Percentiles rank a stretch among this genome's conserved stretches.
These are phyloP conservation scores for Silene noctiflora DNA, from an alignment of 179 eudicot genomes.

Conservation along the genomic window DNA sequence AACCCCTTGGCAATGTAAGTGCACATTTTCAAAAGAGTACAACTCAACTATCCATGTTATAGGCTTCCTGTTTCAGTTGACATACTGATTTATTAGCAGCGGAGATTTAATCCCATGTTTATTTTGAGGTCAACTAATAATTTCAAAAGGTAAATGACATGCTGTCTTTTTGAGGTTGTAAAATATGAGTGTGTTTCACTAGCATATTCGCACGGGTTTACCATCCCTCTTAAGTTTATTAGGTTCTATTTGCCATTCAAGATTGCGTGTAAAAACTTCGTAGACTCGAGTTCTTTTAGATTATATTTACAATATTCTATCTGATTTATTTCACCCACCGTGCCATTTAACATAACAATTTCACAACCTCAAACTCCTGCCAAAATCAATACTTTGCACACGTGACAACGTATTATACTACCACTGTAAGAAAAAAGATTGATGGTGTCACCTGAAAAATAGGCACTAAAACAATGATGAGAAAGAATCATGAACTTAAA, in stretches of 20 bases:
- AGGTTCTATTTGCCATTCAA: background rate
- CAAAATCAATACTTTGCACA: background rate
- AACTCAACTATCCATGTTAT: background rate
- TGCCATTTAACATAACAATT: background rate
- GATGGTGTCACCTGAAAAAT: background rate
- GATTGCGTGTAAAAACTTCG: background rate
- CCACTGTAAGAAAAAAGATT: slow-evolving; percentile 7
- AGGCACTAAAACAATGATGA: background rate
- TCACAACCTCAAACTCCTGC: background rate
- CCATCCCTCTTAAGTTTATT: background rate
- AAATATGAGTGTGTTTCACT: background rate
- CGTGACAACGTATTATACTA: background rate
- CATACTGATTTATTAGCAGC: background rate
- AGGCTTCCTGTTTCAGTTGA: background rate
- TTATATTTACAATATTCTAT: background rate
- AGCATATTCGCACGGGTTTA: background rate
- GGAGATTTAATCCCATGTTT: background rate
- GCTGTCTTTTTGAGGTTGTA: background rate
- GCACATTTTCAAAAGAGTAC: background rate
- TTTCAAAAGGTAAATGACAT: background rate
- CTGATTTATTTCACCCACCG: background rate
- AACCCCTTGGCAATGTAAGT: background rate
- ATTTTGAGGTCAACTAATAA: background rate
- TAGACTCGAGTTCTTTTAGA: background rate
- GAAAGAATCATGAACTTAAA: background rate